Conservation (phyloP, 352 stramenopile species). For the Phytopythium boreale region DNA sequence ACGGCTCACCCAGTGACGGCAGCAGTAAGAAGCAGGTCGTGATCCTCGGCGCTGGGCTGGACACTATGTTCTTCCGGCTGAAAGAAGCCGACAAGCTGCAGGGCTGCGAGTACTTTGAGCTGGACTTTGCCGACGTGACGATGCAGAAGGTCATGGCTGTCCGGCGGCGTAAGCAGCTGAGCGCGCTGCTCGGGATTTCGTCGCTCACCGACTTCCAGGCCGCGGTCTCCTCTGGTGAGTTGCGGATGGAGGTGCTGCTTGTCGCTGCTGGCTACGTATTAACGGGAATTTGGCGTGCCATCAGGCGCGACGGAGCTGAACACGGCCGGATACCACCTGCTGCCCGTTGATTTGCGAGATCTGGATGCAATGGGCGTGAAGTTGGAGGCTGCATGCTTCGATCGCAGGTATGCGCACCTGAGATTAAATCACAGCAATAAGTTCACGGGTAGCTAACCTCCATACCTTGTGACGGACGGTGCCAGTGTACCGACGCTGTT, state of each 20-base stretch:
- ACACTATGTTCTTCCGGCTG: slow-evolving; percentile 86
- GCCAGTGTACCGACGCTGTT: slow-evolving; percentile 61
- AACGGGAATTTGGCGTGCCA: not conserved
- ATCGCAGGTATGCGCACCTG: slow-evolving; percentile 26
- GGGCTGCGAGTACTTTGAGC: slow-evolving; percentile 78
- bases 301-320: slow-evolving; percentile 65
- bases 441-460: too few species aligned
- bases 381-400: slow-evolving; percentile 53
- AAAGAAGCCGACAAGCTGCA: slow-evolving; percentile 29
- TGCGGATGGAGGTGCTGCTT: not conserved
- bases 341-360: slow-evolving; percentile 75
- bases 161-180: slow-evolving; percentile 58
- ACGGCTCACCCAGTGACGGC: not conserved
- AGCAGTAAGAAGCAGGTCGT: slow-evolving; percentile 63
- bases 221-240: slow-evolving; percentile 42
- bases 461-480: not conserved
- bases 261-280: not conserved
- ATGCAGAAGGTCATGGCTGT: slow-evolving; percentile 81
- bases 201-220: slow-evolving; percentile 42
- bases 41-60: slow-evolving; percentile 73
- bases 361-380: slow-evolving; percentile 47
- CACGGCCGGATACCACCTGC: slow-evolving; percentile 66
- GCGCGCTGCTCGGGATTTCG: slow-evolving; percentile 36
- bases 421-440: not conserved
- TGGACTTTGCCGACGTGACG: slow-evolving; percentile 81